Conservation (phyloP, 1,284 basidiomycete genomes). For the Pseudozyma flocculosa region DNA sequence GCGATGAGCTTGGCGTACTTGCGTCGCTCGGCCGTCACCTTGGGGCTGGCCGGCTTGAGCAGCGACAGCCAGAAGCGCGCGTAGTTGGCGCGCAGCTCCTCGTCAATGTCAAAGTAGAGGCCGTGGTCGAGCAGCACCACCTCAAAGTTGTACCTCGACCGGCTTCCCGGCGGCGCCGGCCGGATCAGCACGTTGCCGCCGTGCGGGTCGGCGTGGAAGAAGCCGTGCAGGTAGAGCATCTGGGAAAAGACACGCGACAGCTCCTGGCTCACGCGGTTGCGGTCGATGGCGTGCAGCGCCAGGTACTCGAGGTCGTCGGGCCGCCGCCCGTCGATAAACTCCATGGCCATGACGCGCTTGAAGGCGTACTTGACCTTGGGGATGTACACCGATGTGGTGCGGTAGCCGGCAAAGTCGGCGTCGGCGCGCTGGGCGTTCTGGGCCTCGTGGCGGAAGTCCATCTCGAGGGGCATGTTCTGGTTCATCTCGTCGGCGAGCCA, state of each 20-base stretch:
- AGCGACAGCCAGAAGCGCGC: conserved; percentile 56
- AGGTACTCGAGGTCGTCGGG: conserved; percentile 88
- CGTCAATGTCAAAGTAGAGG: conserved; percentile 56
- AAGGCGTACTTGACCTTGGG: conserved; percentile 81
- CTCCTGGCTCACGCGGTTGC: conserved; percentile 89
- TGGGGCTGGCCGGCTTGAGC: conserved; percentile 45
- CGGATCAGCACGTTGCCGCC: conserved; percentile 83
- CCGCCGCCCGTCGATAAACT: conserved; percentile 79
- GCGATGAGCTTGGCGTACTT: conserved; percentile 53
- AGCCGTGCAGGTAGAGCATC: conserved; percentile 96
- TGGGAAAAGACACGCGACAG: conserved; percentile 73
- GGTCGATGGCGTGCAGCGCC: conserved; percentile 79
- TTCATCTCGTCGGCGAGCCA: conserved; percentile 57
- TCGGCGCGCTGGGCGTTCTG: conserved; percentile 74
- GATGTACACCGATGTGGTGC: conserved; percentile 73
- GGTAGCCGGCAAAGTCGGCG: conserved; percentile 68
- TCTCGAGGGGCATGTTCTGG: conserved; percentile 83
- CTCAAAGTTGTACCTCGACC: conserved; percentile 55
- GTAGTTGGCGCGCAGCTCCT: conserved; percentile 52
- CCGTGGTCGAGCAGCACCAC: conserved; percentile 57
- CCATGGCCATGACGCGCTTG: conserved; percentile 89
- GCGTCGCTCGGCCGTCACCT: conserved; percentile 45
- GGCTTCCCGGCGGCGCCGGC: conserved; percentile 34
- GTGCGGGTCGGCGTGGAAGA: conserved; percentile 56
- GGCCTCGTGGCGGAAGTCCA: conserved; percentile 90